Percentiles rank a stretch among this genome's conserved stretches.
Evolutionary conservation across 2,329 filamentous ascomycete species (phyloP).

Genomic region (Parasarocladium wereldwijsianum): DNA sequence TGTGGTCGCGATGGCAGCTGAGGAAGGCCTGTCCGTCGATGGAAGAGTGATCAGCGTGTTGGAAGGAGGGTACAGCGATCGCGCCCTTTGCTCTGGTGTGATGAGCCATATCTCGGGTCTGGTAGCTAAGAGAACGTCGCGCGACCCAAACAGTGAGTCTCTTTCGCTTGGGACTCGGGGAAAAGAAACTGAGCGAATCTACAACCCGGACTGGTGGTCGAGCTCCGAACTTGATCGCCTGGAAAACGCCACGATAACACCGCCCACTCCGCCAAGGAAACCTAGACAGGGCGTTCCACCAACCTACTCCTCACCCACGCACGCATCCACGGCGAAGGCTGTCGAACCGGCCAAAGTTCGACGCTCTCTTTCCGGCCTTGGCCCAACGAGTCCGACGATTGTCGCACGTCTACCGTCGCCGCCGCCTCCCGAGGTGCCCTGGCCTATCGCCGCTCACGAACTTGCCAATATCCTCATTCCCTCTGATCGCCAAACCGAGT

Average conservation of each 20-base stretch:
- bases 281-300: conserved; percentile 41
- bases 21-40: conserved; percentile 62
- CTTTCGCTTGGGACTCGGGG: no score
- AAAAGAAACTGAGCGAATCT: conserved; percentile 15
- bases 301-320: conserved; percentile 77
- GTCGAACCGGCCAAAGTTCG: conserved; percentile 51
- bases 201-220: conserved; percentile 63
- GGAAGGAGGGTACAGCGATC: conserved; percentile 91
- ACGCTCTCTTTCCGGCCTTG: conserved; percentile 44
- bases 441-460: conserved; percentile 73
- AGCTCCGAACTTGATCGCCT: conserved; percentile 50
- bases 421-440: conserved; percentile 69
- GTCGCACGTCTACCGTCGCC: conserved; percentile 36
- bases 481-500: conserved; percentile 55
- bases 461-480: conserved; percentile 74
- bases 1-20: conserved; percentile 65
- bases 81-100: conserved; percentile 75
- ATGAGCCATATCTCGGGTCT: conserved; percentile 83
- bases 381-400: conserved; percentile 6
- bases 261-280: conserved; percentile 34
- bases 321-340: conserved; percentile 72
- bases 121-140: conserved; percentile 17
- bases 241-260: conserved; percentile 42
- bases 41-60: conserved; percentile 85
- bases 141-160: neutral